Evolutionary conservation across 2,329 filamentous ascomycete species (phyloP).

Genomic region (Aspergillus pseudotamarii): DNA sequence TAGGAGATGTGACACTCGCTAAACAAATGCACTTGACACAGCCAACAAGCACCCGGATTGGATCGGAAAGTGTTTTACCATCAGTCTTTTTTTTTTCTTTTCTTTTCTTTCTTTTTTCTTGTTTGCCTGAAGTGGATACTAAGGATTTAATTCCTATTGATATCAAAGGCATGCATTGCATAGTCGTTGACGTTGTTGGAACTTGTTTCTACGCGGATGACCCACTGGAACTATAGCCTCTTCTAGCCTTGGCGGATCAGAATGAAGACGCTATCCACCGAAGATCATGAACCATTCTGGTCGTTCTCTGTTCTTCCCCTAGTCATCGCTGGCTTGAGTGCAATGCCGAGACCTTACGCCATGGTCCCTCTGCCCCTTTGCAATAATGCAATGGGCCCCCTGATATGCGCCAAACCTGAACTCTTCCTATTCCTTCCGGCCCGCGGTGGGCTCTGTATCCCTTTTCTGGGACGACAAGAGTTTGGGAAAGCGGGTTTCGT

Average conservation of each 20-base stretch:
- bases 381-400: conserved; percentile 15
- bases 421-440: conserved; percentile 14
- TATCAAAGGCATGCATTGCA: conserved; percentile 3
- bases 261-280: conserved; percentile 5
- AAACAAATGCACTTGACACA: not conserved
- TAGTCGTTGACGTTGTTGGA: conserved; percentile 10
- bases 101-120: too few relatives aligned
- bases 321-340: conserved; percentile 1
- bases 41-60: not conserved
- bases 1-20: not conserved
- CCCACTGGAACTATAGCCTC: conserved; percentile 9
- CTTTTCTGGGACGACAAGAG: conserved; percentile 11
- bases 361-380: conserved; percentile 12
- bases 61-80: not conserved
- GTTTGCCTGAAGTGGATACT: not conserved
- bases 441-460: conserved; percentile 8
- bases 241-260: conserved; percentile 7
- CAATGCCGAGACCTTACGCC: conserved; percentile 7
- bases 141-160: not conserved
- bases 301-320: not conserved
- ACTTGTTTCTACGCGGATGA: conserved; percentile 5
- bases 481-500: conserved; percentile 9
- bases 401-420: conserved; percentile 12
- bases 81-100: not conserved
- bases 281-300: conserved; percentile 11